Conservation (phyloP, 2,329 filamentous ascomycete genomes). For the Dactylellina cionopaga region DNA sequence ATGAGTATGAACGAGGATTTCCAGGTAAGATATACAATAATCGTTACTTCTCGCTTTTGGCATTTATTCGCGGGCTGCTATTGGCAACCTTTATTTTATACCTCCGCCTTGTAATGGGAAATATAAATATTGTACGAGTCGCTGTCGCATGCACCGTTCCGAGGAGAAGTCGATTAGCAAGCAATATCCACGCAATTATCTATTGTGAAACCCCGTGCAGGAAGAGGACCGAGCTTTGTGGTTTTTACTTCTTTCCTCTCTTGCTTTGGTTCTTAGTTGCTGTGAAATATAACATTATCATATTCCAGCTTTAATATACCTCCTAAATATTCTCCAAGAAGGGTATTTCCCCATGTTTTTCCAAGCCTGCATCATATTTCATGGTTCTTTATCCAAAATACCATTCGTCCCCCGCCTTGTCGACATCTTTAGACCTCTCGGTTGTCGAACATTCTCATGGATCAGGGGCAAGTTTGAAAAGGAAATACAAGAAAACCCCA, state of each 20-base stretch:
- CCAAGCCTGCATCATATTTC: neutral
- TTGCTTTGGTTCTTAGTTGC: neutral
- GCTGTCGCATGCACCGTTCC: neutral
- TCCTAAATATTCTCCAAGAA: neutral
- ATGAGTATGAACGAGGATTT: constrained; percentile 56
- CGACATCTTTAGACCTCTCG: neutral
- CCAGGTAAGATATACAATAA: constrained; percentile 52
- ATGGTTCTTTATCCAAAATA: constrained; percentile 45
- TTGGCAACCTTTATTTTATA: neutral
- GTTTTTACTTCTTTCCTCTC: neutral
- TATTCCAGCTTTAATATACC: constrained; percentile 14
- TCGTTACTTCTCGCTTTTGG: neutral
- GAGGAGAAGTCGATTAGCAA: neutral
- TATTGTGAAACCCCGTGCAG: neutral
- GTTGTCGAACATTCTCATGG: neutral
- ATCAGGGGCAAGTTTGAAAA: constrained; percentile 8
- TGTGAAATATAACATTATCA: constrained; percentile 7
- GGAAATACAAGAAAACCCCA: neutral
- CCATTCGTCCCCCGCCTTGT: neutral
- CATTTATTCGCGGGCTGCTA: no score
- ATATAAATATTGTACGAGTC: neutral
- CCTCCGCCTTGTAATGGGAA: neutral
- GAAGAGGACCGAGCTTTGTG: neutral
- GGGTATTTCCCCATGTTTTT: constrained; percentile 19
- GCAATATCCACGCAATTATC: constrained; percentile 2